Evolutionary conservation across 2,329 filamentous ascomycete genomes (phyloP).

Genomic region (Zymoseptoria crescenta): DNA sequence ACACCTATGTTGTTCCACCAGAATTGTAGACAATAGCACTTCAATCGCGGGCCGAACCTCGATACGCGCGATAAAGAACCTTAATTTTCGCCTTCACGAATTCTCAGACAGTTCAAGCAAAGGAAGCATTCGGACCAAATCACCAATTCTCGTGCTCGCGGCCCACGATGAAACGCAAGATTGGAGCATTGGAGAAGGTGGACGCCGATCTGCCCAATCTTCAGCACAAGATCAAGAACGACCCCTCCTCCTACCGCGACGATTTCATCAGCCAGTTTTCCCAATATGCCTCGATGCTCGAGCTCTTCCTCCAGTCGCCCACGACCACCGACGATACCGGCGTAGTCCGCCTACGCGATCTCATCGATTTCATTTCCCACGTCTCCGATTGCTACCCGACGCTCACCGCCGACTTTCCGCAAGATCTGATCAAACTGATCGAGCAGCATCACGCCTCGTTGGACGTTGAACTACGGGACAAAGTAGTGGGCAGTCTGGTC

Average conservation of each 20-base stretch:
- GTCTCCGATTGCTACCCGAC: constrained; percentile 88
- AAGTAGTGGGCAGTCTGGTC: constrained; percentile 85
- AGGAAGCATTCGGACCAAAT: background rate
- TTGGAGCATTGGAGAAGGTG: constrained; percentile 88
- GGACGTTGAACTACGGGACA: constrained; percentile 80
- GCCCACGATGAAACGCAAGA: constrained; percentile 74
- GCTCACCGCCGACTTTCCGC: constrained; percentile 67
- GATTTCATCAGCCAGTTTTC: constrained; percentile 83
- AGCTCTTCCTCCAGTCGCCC: constrained; percentile 83
- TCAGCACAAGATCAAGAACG: constrained; percentile 83
- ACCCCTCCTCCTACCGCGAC: constrained; percentile 82
- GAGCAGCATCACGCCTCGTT: constrained; percentile 74
- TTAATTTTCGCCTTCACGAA: background rate
- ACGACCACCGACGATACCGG: constrained; percentile 68
- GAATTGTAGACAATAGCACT: too few relatives aligned
- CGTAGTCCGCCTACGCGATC: constrained; percentile 75
- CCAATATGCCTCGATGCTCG: constrained; percentile 83
- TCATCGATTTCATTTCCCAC: constrained; percentile 90
- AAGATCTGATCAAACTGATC: constrained; percentile 74
- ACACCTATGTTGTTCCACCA: too few relatives aligned
- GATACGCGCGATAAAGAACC: background rate
- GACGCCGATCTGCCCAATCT: constrained; percentile 85
- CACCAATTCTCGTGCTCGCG: background rate
- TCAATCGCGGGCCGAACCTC: background rate
- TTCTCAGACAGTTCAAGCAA: background rate